Conservation (phyloP, 108 stramenopile species). For the Stephanodiscus minutulus region DNA sequence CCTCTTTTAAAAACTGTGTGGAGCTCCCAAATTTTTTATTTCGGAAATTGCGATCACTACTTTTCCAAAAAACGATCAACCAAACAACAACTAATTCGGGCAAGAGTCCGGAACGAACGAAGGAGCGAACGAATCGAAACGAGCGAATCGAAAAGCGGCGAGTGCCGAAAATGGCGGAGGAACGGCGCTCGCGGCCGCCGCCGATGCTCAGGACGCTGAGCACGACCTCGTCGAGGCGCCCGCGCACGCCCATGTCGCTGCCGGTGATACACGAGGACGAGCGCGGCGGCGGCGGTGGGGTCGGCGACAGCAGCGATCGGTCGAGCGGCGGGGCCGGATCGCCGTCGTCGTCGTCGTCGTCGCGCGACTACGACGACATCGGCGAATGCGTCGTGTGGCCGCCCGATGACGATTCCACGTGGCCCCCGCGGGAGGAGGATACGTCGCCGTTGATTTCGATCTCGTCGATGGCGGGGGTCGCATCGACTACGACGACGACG, state of each 20-base stretch:
- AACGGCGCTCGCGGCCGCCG: not conserved
- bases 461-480: not conserved
- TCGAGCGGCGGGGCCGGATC: too few relatives aligned
- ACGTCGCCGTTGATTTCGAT: not conserved
- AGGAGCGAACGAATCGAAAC: too few relatives aligned
- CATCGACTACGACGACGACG: not conserved
- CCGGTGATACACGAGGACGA: slow-evolving; percentile 1
- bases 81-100: too few relatives aligned
- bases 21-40: too few relatives aligned
- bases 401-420: slow-evolving; percentile 6
- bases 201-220: not conserved
- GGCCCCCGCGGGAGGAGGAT: slow-evolving; percentile 10
- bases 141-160: too few relatives aligned
- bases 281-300: not conserved
- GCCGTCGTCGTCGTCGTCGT: not conserved
- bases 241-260: too few relatives aligned
- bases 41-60: too few relatives aligned
- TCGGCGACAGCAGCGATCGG: not conserved
- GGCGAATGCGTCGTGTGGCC: slow-evolving; percentile 16
- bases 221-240: not conserved
- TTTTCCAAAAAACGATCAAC: too few relatives aligned
- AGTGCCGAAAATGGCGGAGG: too few relatives aligned
- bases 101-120: too few relatives aligned
- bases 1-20: too few relatives aligned
- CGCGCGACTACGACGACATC: not conserved